Percentiles rank a stretch among this genome's conserved stretches.
These are phyloP conservation scores for Capronia coronata DNA, from an alignment of 2,329 filamentous ascomycete genomes.

Conservation along the genomic window DNA sequence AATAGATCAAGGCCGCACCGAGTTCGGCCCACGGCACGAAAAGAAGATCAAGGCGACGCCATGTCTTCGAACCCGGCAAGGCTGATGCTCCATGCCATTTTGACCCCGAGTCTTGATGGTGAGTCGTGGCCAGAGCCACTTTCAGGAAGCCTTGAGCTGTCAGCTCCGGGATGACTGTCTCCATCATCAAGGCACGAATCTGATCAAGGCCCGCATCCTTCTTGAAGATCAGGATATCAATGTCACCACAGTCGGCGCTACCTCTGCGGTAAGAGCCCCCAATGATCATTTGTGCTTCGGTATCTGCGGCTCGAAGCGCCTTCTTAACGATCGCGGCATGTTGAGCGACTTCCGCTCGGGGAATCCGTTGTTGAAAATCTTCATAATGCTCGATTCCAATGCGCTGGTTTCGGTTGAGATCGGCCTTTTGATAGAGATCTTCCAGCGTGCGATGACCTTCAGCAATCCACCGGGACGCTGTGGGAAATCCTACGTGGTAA, in stretches of 20 bases:
- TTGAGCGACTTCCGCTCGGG: slow-evolving; percentile 64
- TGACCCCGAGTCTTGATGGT: slow-evolving; percentile 51
- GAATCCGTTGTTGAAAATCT: slow-evolving; percentile 73
- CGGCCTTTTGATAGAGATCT: slow-evolving; percentile 58
- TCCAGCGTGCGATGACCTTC: slow-evolving; percentile 68
- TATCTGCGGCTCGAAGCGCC: slow-evolving; percentile 56
- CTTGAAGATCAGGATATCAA: slow-evolving; percentile 78
- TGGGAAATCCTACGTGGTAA: slow-evolving; percentile 66
- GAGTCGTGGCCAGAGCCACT: slow-evolving; percentile 54
- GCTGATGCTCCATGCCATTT: slow-evolving; percentile 88
- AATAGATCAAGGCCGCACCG: slow-evolving; percentile 85
- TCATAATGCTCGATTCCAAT: slow-evolving; percentile 73
- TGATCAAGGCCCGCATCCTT: slow-evolving; percentile 51
- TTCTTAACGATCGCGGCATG: slow-evolving; percentile 60
- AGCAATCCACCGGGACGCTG: slow-evolving; percentile 69
- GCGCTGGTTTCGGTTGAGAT: slow-evolving; percentile 62
- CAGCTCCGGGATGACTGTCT: slow-evolving; percentile 57
- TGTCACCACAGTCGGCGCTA: slow-evolving; percentile 65
- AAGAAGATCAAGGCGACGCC: slow-evolving; percentile 79
- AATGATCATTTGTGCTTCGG: slow-evolving; percentile 61
- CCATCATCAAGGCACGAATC: slow-evolving; percentile 57
- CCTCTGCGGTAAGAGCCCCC: slow-evolving; percentile 83
- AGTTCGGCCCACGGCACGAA: slow-evolving; percentile 72
- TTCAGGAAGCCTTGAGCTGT: slow-evolving; percentile 60
- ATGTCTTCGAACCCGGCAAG: slow-evolving; percentile 54